phyloP scores from a whole-genome alignment of 2,329 filamentous ascomycete genomes.

The Nigrospora osmanthi region DNA sequence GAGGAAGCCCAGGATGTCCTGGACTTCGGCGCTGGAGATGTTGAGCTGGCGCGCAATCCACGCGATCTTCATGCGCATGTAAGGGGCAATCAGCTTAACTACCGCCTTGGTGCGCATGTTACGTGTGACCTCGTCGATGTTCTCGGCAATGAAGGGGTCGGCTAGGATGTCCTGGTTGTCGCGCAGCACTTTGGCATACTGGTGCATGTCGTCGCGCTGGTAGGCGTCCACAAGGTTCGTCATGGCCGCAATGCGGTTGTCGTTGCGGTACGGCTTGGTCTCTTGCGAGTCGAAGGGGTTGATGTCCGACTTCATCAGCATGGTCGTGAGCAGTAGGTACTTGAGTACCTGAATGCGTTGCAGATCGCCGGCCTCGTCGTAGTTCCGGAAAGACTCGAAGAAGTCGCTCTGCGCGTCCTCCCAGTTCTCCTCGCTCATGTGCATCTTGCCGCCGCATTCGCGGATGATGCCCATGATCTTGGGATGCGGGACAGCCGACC shows the following conservation, averaged over 20 bases:
- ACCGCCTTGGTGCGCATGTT: constrained; percentile 97
- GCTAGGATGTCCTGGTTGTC: constrained; percentile 82
- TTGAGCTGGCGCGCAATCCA: constrained; percentile 87
- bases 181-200: constrained; percentile 81
- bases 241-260: constrained; percentile 93
- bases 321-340: constrained; percentile 91
- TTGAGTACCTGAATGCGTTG: constrained; percentile 96
- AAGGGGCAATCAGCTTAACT: constrained; percentile 86
- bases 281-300: constrained; percentile 98
- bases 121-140: constrained; percentile 96
- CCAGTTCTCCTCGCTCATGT: constrained; percentile 99
- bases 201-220: constrained; percentile 87
- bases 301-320: constrained; percentile 98
- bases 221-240: constrained; percentile 95
- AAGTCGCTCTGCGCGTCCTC: constrained; percentile 95
- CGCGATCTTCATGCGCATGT: constrained; percentile 79
- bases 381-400: constrained; percentile 97
- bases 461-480: constrained; percentile 99
- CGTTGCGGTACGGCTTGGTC: constrained; percentile 95
- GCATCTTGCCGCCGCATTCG: constrained; percentile 99
- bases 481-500: constrained; percentile 94
- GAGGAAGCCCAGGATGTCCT: constrained; percentile 91
- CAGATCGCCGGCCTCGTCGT: constrained; percentile 93
- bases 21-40: constrained; percentile 82
- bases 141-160: constrained; percentile 95